Evolutionary conservation across 2,329 filamentous ascomycete species (phyloP).

Genomic region (Geosmithia morbida): DNA sequence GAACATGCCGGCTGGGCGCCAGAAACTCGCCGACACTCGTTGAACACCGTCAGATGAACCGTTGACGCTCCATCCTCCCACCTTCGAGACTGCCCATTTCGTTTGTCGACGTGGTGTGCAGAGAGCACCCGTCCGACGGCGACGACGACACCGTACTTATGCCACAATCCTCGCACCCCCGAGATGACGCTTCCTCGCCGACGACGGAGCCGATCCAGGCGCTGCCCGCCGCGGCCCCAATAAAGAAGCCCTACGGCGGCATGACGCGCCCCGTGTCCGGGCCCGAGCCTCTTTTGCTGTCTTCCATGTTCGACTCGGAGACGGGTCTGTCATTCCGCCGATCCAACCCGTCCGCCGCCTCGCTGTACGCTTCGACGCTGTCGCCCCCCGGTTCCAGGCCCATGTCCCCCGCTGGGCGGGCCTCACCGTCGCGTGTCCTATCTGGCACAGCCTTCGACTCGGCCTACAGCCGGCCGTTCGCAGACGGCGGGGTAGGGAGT

Average conservation of each 20-base stretch:
- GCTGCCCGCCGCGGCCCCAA: conserved; percentile 50
- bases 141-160: conserved; percentile 32
- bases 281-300: conserved; percentile 27
- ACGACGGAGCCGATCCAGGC: conserved; percentile 54
- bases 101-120: neutral
- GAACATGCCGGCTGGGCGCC: neutral
- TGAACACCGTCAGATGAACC: conserved; percentile 3
- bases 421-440: conserved; percentile 39
- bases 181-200: conserved; percentile 39
- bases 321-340: conserved; percentile 36
- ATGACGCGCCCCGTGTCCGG: conserved; percentile 42
- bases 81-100: too few species aligned
- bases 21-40: neutral
- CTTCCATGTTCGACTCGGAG: conserved; percentile 35
- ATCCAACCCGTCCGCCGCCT: conserved; percentile 42
- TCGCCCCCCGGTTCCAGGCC: conserved; percentile 55
- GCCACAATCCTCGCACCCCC: conserved; percentile 41
- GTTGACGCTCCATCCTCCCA: neutral
- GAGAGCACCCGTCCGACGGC: neutral
- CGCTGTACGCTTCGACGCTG: conserved; percentile 50
- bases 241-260: conserved; percentile 39
- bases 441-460: conserved; percentile 44
- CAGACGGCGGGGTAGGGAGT: conserved; percentile 23
- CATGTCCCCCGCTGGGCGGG: conserved; percentile 48
- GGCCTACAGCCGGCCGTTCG: conserved; percentile 25